Base-by-base conservation (phyloP, 2,329 filamentous ascomycete genomes). In the Furcasterigmium furcatum region DNA sequence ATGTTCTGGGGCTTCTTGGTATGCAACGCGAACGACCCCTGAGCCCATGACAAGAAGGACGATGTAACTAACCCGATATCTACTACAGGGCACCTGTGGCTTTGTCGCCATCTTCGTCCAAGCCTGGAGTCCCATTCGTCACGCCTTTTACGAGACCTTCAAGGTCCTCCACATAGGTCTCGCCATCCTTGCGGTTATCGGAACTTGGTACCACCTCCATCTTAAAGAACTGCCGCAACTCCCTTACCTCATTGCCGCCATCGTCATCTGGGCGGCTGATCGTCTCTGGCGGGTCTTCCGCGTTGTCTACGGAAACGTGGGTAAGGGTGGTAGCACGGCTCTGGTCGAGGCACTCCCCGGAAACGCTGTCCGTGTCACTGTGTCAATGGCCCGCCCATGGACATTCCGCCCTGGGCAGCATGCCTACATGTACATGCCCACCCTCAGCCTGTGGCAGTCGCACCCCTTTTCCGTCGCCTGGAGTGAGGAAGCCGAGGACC, bases 401-500 rank as follows among this genome's bases (percentile, higher is more conserved):
- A 77, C 69, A 34, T 88, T 88, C 73, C 73, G 74, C 48, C 83
- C 87, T 0, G 87, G 87, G 29, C 86, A 91, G 64, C 87, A 92
- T 61, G 84, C 87, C 29, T 92, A 91, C 62, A 68, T 92, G 18
- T 91, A 91, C 68, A 78, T 92, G 67, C 88, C 88, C 8, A 72
- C 75, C 5, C 71, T 91, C 57, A 85, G 85, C 51, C 74, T 83
- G 50, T 85, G 80, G 78, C 86, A 87, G 55, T 89, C 85, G 39
- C 87, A 92, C 58, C 87, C 87, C 2, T 91, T 91, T 70, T 88
- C 86, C 3, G 74, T 91, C 36, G 85, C 85, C 29, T 92, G 87
- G 87, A 84, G 81, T 52, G 84, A 89, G 48, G 84, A 88, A 50
- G 74, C 71, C 35, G 76, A 79, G 47, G 65, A 71, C 41, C 55